Percentiles rank a stretch among this genome's conserved stretches.
Conservation (phyloP, 2,329 filamentous ascomycete species). For the Hymenoscyphus albidus region DNA sequence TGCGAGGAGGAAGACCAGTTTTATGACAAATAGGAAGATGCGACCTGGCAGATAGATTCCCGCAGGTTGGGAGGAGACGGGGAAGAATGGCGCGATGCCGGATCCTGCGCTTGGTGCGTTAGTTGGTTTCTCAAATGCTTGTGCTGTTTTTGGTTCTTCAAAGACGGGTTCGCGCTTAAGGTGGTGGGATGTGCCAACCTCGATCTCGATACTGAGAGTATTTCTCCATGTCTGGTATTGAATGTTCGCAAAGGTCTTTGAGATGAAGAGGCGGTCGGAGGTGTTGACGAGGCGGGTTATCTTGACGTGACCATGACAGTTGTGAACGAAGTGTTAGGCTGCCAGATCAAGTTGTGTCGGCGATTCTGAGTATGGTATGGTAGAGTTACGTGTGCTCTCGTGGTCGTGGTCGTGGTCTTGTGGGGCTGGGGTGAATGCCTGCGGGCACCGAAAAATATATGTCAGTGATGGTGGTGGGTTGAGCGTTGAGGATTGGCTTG, state of each 20-base stretch:
- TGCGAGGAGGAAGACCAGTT: constrained; percentile 71
- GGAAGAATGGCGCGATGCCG: constrained; percentile 93
- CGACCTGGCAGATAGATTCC: constrained; percentile 61
- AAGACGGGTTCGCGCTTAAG: neutral
- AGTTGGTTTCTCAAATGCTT: constrained; percentile 18
- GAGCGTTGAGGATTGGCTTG: neutral
- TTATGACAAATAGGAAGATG: constrained; percentile 71
- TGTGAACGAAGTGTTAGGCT: neutral
- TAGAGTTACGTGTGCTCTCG: neutral
- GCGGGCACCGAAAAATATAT: constrained; percentile 2
- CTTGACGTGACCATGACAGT: constrained; percentile 6
- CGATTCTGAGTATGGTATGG: too few species aligned
- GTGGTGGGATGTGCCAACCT: constrained; percentile 44
- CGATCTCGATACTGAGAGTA: constrained; percentile 72
- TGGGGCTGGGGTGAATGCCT: neutral
- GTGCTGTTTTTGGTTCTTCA: constrained; percentile 1
- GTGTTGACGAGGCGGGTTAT: neutral
- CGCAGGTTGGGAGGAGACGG: constrained; percentile 64
- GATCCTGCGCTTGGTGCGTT: constrained; percentile 59
- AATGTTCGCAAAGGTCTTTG: neutral
- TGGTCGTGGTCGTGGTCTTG: neutral
- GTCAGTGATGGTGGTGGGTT: neutral
- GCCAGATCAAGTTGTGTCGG: neutral
- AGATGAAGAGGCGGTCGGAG: neutral
- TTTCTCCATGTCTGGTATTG: constrained; percentile 58